Percentiles rank a stretch among this genome's conserved stretches.
Conservation (phyloP, 192 early-diverging fungal genomes). For the Coemansia umbellata region DNA sequence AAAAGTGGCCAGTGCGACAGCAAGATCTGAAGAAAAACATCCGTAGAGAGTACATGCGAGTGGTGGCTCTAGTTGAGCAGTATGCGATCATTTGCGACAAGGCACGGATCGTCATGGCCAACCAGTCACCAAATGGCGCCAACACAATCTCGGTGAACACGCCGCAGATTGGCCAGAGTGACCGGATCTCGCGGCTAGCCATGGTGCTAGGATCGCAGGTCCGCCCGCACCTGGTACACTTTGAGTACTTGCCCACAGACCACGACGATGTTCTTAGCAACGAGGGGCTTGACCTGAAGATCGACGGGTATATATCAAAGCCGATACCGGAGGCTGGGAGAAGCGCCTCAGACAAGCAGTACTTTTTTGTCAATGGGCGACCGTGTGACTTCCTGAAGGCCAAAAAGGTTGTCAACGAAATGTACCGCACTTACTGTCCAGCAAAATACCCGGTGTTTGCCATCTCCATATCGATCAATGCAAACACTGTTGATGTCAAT, state of each 20-base stretch:
- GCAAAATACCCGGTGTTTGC: constrained; percentile 79
- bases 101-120: constrained; percentile 63
- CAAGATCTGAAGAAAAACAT: constrained; percentile 83
- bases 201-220: constrained; percentile 72
- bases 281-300: constrained; percentile 2
- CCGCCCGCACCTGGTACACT: constrained; percentile 15
- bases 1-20: constrained; percentile 77
- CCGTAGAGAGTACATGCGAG: constrained; percentile 73
- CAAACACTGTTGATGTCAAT: constrained; percentile 76
- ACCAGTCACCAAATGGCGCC: constrained; percentile 57
- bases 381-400: constrained; percentile 83
- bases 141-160: constrained; percentile 6
- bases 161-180: constrained; percentile 2
- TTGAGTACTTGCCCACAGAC: constrained; percentile 5
- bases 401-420: constrained; percentile 74
- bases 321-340: constrained; percentile 67
- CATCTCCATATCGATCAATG: constrained; percentile 54
- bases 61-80: constrained; percentile 73
- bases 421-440: constrained; percentile 64
- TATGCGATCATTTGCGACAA: constrained; percentile 73
- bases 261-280: neutral
- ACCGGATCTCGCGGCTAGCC: constrained; percentile 50
- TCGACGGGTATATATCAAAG: constrained; percentile 57
- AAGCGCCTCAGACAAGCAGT: constrained; percentile 78
- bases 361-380: constrained; percentile 82